Conservation (phyloP, 2,329 filamentous ascomycete genomes). For the Fusarium longipes region DNA sequence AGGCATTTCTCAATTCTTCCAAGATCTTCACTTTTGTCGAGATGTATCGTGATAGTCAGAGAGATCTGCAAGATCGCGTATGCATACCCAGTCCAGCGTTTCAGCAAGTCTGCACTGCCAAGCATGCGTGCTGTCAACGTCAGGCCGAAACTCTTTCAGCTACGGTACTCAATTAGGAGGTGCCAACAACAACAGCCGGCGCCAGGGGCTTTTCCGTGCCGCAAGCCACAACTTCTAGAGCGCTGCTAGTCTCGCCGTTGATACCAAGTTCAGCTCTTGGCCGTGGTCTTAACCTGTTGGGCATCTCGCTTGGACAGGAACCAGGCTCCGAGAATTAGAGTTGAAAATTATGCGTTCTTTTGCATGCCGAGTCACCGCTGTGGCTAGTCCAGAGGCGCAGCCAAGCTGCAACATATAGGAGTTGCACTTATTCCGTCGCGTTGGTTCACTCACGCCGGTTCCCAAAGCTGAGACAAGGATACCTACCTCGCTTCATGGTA, state of each 20-base stretch:
- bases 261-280: neutral
- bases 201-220: neutral
- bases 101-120: neutral
- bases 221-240: conserved; percentile 3
- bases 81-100: neutral
- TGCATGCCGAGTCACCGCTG: neutral
- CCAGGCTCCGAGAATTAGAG: neutral
- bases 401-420: conserved; percentile 1
- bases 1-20: neutral
- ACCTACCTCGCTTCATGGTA: neutral
- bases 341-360: neutral
- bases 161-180: neutral
- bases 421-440: neutral
- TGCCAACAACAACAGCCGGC: neutral
- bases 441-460: neutral
- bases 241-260: neutral
- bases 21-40: neutral
- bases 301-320: neutral
- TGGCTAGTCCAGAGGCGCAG: neutral
- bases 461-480: neutral
- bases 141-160: neutral
- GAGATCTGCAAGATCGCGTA: neutral
- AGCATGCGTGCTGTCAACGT: neutral
- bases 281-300: neutral
- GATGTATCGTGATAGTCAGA: neutral